These are phyloP conservation scores for Litsea cubeba DNA, from an alignment of 164 flowering plant genomes.

Conservation along the genomic window DNA sequence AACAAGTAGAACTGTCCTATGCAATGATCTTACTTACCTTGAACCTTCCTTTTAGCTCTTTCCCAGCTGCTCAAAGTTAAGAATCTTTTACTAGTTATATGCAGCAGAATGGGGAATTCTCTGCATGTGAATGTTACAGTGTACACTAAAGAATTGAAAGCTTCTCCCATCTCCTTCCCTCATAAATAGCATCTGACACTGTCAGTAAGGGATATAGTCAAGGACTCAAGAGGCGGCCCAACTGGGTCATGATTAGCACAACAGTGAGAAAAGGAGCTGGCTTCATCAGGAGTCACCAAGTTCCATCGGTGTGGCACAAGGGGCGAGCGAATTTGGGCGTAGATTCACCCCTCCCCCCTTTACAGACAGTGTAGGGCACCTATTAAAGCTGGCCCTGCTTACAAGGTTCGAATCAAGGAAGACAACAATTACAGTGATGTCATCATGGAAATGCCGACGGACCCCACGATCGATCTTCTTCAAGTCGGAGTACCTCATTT, in stretches of 20 bases:
- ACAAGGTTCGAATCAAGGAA: constrained; percentile 1
- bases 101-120: not conserved
- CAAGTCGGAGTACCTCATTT: constrained; percentile 4
- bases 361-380: constrained; percentile 1
- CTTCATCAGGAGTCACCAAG: not conserved
- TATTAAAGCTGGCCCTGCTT: not conserved
- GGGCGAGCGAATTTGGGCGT: constrained; percentile 8
- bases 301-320: constrained; percentile 7
- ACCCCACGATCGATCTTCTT: constrained; percentile 58
- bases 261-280: constrained; percentile 15
- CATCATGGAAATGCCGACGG: constrained; percentile 75
- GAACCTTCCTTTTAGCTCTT: constrained; percentile 9
- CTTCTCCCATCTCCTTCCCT: constrained; percentile 13
- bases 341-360: constrained; percentile 8
- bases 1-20: constrained; percentile 8
- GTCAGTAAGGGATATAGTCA: not conserved
- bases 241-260: constrained; percentile 22
- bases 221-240: constrained; percentile 25
- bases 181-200: constrained; percentile 25
- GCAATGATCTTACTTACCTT: constrained; percentile 17
- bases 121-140: constrained; percentile 24
- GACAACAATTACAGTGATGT: constrained; percentile 40
- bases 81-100: constrained; percentile 18
- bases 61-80: constrained; percentile 9
- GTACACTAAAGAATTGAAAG: constrained; percentile 37